A percentile compares a stretch with the other conserved stretches of the same genome.
phyloP scores from a whole-genome alignment of 345 rosid genomes.

The Nasturtium officinale region DNA sequence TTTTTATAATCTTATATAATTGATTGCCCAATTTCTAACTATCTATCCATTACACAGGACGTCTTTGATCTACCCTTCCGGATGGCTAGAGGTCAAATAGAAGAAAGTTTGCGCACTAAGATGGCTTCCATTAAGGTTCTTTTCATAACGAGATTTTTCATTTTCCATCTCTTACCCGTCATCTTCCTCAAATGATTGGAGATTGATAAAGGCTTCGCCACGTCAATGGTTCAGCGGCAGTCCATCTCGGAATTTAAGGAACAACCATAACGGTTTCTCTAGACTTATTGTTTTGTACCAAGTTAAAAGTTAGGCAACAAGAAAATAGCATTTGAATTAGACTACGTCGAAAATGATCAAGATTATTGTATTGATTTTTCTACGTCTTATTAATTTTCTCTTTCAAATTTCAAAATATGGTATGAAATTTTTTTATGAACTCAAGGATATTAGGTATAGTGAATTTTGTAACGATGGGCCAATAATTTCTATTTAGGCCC shows the following conservation, averaged over 20 bases:
- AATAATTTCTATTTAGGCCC: not conserved
- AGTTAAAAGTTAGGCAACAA: not conserved
- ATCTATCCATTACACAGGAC: constrained; percentile 55
- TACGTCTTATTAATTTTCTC: not conserved
- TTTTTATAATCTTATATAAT: not conserved
- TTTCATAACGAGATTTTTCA: not conserved
- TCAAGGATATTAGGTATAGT: not conserved
- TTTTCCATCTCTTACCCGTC: constrained; percentile 6
- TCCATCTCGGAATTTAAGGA: constrained; percentile 39
- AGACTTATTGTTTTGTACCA: not conserved
- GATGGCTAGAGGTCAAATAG: constrained; percentile 97
- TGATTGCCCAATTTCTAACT: constrained; percentile 2
- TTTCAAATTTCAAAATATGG: not conserved
- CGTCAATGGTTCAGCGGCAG: constrained; percentile 39
- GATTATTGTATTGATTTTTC: constrained; percentile 3
- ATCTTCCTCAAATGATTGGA: constrained; percentile 39
- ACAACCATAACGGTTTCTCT: constrained; percentile 27
- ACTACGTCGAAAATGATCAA: constrained; percentile 2
- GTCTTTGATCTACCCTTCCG: constrained; percentile 90
- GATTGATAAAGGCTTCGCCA: constrained; percentile 32
- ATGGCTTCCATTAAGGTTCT: constrained; percentile 97
- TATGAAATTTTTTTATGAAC: not conserved
- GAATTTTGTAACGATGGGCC: not conserved
- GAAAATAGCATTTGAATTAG: not conserved
- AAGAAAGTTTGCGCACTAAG: constrained; percentile 90